Base-by-base conservation (phyloP, 1,139 yeast species). In the Yamadazyma conglobata region DNA sequence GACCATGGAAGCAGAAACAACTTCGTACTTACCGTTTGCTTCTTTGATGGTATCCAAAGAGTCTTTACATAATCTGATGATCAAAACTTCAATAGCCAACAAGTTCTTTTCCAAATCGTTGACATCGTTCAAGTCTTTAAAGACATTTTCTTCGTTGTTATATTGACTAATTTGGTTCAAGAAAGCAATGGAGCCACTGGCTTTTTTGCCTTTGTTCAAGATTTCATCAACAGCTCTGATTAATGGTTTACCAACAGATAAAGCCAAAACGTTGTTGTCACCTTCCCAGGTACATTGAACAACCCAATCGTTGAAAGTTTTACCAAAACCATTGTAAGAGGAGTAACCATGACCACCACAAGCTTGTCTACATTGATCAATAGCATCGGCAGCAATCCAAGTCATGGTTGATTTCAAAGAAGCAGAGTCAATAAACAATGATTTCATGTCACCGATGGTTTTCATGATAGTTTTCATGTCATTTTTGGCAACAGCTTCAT, bases 211-310 rank as follows among this genome's bases (percentile, higher is more conserved):
- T 32, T 61, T 54, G 28, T 52, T 47, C 31, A 59, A 39, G 20
- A 59, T 51, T 32, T 56, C 54, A 25, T 52, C 55, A 33, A 74
- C 69, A 45, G 70, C 68, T 60, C 81, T 83, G 42, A 80, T 61
- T 28, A 82, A 73, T 34, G 84, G 79, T 60, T 83, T 76, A 43
- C 96, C 96, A 40, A 88, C 78, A 39, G 88, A 80, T 58, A 86
- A 76, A 7, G 88, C 86, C 47, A 88, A 69, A 30, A 88, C 81
- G 51, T 81, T 87, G 66, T 88, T 88, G 58, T 88, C 96, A 59
- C 96, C 96, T 65, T 88, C 96, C 96, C 96, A 88, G 15, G 96
- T 88, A 61, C 95, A 86, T 64, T 88, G 95, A 28, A 88, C 96
- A 19, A 85, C 95, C 88, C 95, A 89, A 57, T 88, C 96, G 40